These are phyloP conservation scores for Talaromyces sp. DNA, from an alignment of 2,329 filamentous ascomycete species.

Conservation along the genomic window DNA sequence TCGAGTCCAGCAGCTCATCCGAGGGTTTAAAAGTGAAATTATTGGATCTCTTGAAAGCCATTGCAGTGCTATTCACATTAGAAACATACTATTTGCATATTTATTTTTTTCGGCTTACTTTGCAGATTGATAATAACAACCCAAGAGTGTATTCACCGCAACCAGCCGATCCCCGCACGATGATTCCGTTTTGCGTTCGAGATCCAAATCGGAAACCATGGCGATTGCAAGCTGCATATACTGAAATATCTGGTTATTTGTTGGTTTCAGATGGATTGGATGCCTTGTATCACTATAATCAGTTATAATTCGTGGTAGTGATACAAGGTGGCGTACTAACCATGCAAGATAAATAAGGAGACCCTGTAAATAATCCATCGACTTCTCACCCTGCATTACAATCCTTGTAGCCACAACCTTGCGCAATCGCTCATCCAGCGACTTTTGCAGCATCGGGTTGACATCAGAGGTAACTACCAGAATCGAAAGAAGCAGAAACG, in stretches of 20 bases:
- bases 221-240: constrained; percentile 5
- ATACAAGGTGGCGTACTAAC: not conserved
- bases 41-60: not conserved
- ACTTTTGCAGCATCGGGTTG: not conserved
- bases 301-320: not conserved
- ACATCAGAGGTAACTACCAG: not conserved
- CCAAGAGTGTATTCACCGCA: not conserved
- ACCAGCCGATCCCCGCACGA: not conserved
- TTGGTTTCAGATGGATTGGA: constrained; percentile 1
- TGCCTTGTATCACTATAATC: not conserved
- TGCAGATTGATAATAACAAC: constrained; percentile 5
- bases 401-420: constrained; percentile 4
- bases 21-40: constrained; percentile 3
- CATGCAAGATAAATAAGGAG: constrained; percentile 8
- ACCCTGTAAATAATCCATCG: constrained; percentile 8
- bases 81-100: not conserved
- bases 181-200: constrained; percentile 3
- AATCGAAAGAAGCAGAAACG: constrained; percentile 3
- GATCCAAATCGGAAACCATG: constrained; percentile 6
- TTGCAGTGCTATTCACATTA: constrained; percentile 2
- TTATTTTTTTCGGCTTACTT: not conserved
- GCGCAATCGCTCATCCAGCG: constrained; percentile 8
- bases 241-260: constrained; percentile 7
- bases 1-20: not conserved
- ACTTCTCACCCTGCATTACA: constrained; percentile 9